phyloP scores from a whole-genome alignment of 2,329 filamentous ascomycete genomes.

The Trichoderma simmonsii region DNA sequence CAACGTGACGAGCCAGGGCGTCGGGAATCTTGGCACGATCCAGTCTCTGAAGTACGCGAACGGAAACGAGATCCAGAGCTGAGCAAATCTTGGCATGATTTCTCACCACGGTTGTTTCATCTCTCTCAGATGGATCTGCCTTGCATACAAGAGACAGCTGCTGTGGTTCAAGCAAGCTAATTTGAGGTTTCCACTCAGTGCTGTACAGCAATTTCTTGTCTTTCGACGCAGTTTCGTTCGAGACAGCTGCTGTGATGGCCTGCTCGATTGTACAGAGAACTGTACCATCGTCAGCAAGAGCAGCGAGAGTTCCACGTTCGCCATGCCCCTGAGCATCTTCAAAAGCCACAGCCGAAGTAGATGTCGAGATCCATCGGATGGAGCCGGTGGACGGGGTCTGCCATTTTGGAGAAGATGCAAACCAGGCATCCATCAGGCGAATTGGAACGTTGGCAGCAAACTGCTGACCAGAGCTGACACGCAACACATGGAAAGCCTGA shows the following conservation, averaged over 20 bases:
- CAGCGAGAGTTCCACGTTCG: not conserved
- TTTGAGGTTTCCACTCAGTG: constrained; percentile 38
- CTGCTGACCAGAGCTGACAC: not conserved
- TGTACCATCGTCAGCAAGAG: not conserved
- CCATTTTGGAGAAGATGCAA: not conserved
- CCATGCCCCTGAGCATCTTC: not conserved
- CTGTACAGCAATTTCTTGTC: constrained; percentile 32
- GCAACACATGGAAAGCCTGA: constrained; percentile 31
- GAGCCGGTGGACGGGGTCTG: not conserved
- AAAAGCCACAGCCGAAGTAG: constrained; percentile 27
- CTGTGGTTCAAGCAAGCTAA: constrained; percentile 32
- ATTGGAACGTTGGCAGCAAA: not conserved
- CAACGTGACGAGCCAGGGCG: not conserved
- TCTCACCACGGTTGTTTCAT: constrained; percentile 21
- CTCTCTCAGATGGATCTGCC: constrained; percentile 22
- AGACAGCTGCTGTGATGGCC: constrained; percentile 27
- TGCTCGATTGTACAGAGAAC: constrained; percentile 29
- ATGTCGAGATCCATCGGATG: not conserved
- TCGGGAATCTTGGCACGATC: not conserved
- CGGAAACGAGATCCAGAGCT: not conserved
- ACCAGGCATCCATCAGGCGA: not conserved
- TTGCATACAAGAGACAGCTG: constrained; percentile 28
- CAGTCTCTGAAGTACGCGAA: not conserved
- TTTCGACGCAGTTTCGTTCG: not conserved
- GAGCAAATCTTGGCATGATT: not conserved